Conservation (phyloP, 768 basidiomycete species). For the Paxillus rubicundulus region DNA sequence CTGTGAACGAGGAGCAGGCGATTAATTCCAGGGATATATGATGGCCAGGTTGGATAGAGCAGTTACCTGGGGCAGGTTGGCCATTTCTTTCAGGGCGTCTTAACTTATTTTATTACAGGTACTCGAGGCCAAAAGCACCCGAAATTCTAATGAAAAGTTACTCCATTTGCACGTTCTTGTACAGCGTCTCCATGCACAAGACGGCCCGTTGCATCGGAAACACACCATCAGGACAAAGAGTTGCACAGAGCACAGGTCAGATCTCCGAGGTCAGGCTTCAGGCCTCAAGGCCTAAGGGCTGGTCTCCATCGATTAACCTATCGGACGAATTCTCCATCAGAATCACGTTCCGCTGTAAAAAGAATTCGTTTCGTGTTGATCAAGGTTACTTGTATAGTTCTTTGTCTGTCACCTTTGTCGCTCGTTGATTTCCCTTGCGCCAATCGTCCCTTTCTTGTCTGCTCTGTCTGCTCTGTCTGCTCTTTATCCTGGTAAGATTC, state of each 20-base stretch:
- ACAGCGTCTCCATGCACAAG: neutral
- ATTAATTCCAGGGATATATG: slow-evolving; percentile 1
- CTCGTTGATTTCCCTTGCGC: slow-evolving; percentile 5
- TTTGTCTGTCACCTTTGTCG: slow-evolving; percentile 15
- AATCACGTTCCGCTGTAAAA: neutral
- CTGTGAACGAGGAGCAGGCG: slow-evolving; percentile 8
- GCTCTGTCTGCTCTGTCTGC: neutral
- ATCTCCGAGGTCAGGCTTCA: neutral
- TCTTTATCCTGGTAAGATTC: slow-evolving; percentile 12
- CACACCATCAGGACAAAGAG: neutral
- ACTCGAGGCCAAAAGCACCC: neutral
- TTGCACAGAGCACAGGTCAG: neutral
- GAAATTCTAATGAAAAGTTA: slow-evolving; percentile 6
- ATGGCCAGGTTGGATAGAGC: neutral
- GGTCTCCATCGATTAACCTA: neutral
- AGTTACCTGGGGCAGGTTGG: neutral
- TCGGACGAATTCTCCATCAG: neutral
- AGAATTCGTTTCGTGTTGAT: neutral
- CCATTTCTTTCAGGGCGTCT: neutral
- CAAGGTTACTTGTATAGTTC: slow-evolving; percentile 4
- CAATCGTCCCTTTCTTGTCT: slow-evolving; percentile 8
- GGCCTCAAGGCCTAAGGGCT: neutral
- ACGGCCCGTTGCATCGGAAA: neutral
- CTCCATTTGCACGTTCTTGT: slow-evolving; percentile 9
- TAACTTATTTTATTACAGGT: slow-evolving; percentile 4